Base-by-base conservation (phyloP, 2,329 filamentous ascomycete species). In the Scedosporium apiospermum region DNA sequence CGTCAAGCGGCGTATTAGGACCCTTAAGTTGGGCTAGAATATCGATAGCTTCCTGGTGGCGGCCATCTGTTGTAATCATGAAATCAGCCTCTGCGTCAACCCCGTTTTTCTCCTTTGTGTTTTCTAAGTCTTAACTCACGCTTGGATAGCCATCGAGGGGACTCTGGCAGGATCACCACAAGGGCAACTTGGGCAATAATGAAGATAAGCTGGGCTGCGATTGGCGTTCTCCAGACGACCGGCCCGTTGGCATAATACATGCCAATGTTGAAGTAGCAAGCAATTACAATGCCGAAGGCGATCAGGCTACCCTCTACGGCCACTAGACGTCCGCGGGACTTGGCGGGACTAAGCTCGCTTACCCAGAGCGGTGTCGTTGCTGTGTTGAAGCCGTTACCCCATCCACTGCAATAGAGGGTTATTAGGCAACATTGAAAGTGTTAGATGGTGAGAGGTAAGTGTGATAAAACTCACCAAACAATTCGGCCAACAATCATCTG, bases 1-100 rank as follows among this genome's bases (percentile, higher is more conserved):
- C 73, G 84, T 85, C 65, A 85, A 84, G 57, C 79, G 77, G 0
- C 83, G 86, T 68, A 86, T 78, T 1, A 87, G 76, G 1, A 82
- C 79, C 6, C 27, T 26, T 70, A 81, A 70, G 0, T 77, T 78
- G 0, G 4, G 71, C 69, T 14, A 78, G 80, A 66, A 71, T 76
- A 76, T 77, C 78, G 51, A 68, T 67, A 38, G 71, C 71, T 67
- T 69, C 65, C 9, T 64, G 26, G 76, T 63, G 73, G 75, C 18
- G 75, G 75, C 60, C 62, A 46, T 86, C 57, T 59, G 57, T 44
- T 23, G 51, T 53, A 10, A 41, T 21, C 2, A 21, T 38, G 6
- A 51, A n/a, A 7, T 38, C n/a, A 44, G 7, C 9, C 23, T 30
- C 10, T 18, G 18, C 14, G 14, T 34, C 14, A 9, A 16, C n/a